A percentile compares a stretch with the other conserved stretches of the same genome.
phyloP scores from a whole-genome alignment of 2,329 filamentous ascomycete genomes.

The Westerdykella aurantiaca region DNA sequence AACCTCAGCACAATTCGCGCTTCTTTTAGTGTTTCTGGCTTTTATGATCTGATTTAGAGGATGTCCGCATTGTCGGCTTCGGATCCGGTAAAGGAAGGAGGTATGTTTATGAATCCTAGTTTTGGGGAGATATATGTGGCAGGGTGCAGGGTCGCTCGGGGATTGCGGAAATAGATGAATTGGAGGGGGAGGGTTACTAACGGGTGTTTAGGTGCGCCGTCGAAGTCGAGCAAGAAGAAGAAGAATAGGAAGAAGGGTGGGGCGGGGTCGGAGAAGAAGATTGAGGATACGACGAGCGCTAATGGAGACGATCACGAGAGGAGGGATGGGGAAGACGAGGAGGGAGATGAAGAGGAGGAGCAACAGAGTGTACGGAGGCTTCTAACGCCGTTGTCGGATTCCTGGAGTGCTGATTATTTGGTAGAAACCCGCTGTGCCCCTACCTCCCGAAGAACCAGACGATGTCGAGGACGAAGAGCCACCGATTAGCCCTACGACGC shows the following conservation, averaged over 20 bases:
- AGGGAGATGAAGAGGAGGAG: constrained; percentile 23
- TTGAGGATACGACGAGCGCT: constrained; percentile 21
- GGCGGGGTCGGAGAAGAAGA: constrained; percentile 16
- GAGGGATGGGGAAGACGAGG: constrained; percentile 10
- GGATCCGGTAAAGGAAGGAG: constrained; percentile 30
- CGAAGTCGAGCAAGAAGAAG: constrained; percentile 36
- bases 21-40: constrained; percentile 1
- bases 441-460: constrained; percentile 21
- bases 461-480: constrained; percentile 32
- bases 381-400: neutral
- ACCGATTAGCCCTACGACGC: constrained; percentile 25
- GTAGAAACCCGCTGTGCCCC: constrained; percentile 18
- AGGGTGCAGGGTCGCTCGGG: constrained; percentile 6
- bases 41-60: constrained; percentile 5
- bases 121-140: too few relatives aligned
- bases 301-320: constrained; percentile 21
- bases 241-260: constrained; percentile 37
- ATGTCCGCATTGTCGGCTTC: constrained; percentile 27
- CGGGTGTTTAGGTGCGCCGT: constrained; percentile 17
- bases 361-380: constrained; percentile 29
- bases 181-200: constrained; percentile 1
- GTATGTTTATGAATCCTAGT: constrained; percentile 21
- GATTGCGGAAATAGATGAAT: constrained; percentile 1
- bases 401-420: neutral
- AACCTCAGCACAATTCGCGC: neutral